Percentiles rank a stretch among this genome's conserved stretches.
These are phyloP conservation scores for Penicillium digitatum DNA, from an alignment of 2,329 filamentous ascomycete species.

Conservation along the genomic window DNA sequence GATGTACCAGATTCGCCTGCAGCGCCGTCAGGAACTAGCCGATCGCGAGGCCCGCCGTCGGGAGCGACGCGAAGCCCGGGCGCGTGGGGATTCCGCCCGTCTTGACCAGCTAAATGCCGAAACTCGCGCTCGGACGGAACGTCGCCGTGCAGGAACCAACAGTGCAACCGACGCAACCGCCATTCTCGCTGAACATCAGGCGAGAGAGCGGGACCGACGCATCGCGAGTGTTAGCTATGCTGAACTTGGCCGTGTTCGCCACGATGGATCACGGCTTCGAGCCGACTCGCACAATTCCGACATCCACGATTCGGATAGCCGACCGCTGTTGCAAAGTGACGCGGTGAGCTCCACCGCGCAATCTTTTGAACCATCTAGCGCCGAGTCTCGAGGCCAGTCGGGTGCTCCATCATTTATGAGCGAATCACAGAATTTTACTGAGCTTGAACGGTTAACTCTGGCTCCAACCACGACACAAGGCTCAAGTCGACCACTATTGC, in stretches of 20 bases:
- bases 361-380: slow-evolving; percentile 24
- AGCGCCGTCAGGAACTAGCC: slow-evolving; percentile 68
- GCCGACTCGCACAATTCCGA: slow-evolving; percentile 41
- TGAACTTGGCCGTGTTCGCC: slow-evolving; percentile 46
- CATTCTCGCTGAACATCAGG: slow-evolving; percentile 44
- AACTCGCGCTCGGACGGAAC: slow-evolving; percentile 43
- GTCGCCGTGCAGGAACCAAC: slow-evolving; percentile 33
- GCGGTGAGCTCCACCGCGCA: slow-evolving; percentile 30
- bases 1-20: slow-evolving; percentile 80
- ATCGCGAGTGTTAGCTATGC: slow-evolving; percentile 49
- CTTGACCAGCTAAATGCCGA: slow-evolving; percentile 62
- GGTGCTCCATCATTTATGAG: slow-evolving; percentile 37
- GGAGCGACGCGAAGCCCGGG: slow-evolving; percentile 66
- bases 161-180: slow-evolving; percentile 31
- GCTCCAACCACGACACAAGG: slow-evolving; percentile 24
- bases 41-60: slow-evolving; percentile 74
- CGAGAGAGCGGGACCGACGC: slow-evolving; percentile 43
- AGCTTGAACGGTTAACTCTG: slow-evolving; percentile 27
- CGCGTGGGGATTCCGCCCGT: slow-evolving; percentile 64
- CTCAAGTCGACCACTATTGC: slow-evolving; percentile 21
- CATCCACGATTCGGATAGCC: slow-evolving; percentile 47
- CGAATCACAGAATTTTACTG: slow-evolving; percentile 28
- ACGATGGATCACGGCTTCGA: slow-evolving; percentile 48
- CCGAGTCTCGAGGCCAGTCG: slow-evolving; percentile 33
- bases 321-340: slow-evolving; percentile 42